Evolutionary conservation across 441 rosid genomes (phyloP).

Genomic region (Mallotus japonicus): DNA sequence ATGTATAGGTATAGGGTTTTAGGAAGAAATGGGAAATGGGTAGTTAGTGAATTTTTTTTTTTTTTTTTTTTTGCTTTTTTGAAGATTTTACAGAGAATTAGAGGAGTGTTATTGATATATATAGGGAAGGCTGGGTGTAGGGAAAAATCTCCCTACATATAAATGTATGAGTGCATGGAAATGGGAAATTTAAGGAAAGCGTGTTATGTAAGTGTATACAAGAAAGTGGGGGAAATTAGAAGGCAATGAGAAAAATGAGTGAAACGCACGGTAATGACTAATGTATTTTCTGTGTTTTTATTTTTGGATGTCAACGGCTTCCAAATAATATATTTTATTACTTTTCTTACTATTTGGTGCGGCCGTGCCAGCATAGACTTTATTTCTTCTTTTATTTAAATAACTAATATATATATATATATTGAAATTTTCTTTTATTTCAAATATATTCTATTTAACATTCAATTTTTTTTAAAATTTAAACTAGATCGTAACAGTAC

Average conservation of each 20-base stretch:
- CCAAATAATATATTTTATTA: neutral
- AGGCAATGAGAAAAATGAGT: slow-evolving; percentile 27
- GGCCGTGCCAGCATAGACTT: slow-evolving; percentile 47
- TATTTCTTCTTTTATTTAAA: neutral
- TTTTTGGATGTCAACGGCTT: slow-evolving; percentile 41
- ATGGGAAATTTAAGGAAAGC: slow-evolving; percentile 14
- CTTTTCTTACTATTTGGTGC: slow-evolving; percentile 22
- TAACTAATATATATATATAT: no score
- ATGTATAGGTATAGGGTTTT: neutral
- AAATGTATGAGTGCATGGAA: neutral
- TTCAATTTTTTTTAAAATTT: no score
- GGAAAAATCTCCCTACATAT: no score
- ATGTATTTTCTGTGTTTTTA: slow-evolving; percentile 22
- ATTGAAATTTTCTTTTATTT: no score
- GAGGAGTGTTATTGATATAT: slow-evolving; percentile 11
- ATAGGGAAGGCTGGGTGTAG: no score
- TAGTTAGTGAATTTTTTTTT: neutral
- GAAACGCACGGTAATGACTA: slow-evolving; percentile 48
- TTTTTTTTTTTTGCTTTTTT: neutral
- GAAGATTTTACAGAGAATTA: neutral
- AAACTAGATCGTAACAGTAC: no score
- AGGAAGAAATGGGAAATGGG: neutral
- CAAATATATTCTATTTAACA: no score
- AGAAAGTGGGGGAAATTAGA: slow-evolving; percentile 25
- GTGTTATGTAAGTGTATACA: neutral